Evolutionary conservation across 202 grass and related monocot genomes (phyloP).

Genomic region (Tripidium arundinaceum): DNA sequence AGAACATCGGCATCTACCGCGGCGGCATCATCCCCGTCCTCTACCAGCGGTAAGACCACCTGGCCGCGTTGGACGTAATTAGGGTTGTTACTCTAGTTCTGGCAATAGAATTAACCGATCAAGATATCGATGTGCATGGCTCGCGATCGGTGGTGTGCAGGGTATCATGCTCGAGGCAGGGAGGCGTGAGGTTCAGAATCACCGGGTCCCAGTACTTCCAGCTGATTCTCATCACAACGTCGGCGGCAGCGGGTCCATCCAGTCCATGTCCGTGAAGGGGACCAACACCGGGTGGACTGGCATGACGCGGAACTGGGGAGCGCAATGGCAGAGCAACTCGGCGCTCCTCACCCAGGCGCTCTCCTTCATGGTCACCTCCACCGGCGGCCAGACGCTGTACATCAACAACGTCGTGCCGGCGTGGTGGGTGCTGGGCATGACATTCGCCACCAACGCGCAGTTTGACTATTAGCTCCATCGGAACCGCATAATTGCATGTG

Average conservation of each 20-base stretch:
- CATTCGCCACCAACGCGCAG: conserved; percentile 47
- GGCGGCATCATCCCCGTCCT: conserved; percentile 49
- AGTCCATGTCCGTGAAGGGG: conserved; percentile 25
- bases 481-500: conserved; percentile 4
- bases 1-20: conserved; percentile 43
- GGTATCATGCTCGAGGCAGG: conserved; percentile 24
- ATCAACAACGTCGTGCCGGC: conserved; percentile 24
- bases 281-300: conserved; percentile 6
- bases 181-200: conserved; percentile 7
- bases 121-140: too few species aligned
- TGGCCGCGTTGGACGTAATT: too few species aligned
- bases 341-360: conserved; percentile 23
- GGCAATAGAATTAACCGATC: too few species aligned
- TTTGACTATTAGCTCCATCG: conserved; percentile 24
- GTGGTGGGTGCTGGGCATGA: conserved; percentile 58
- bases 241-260: conserved; percentile 24
- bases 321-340: conserved; percentile 24
- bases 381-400: conserved; percentile 47
- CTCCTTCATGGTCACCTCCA: conserved; percentile 61
- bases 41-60: conserved; percentile 40
- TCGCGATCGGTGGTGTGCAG: not conserved
- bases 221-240: conserved; percentile 17
- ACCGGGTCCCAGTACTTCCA: conserved; percentile 21
- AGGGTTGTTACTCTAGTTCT: too few species aligned
- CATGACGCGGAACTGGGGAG: conserved; percentile 22